Evolutionary conservation across 139 green algal species (phyloP).

Genomic region (Chlamydomonas sphaeroides): DNA sequence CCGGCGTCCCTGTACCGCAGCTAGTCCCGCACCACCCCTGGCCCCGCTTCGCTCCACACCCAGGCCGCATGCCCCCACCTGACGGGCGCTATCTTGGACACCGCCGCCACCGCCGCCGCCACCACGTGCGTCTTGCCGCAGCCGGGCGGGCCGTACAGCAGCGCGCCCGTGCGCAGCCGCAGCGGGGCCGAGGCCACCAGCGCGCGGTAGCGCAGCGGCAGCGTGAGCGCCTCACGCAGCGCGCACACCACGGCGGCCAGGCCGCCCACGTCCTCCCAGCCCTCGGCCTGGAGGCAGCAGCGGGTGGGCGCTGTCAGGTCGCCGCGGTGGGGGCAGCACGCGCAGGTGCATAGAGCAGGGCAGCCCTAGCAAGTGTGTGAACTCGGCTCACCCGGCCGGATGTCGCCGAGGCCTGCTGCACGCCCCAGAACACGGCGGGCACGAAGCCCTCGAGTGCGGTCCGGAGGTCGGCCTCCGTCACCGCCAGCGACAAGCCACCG

Average conservation of each 20-base stretch:
- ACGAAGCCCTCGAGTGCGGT: slow-evolving; percentile 68
- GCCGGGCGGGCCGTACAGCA: slow-evolving; percentile 96
- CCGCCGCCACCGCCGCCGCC: slow-evolving; percentile 78
- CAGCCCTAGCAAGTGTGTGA: too few relatives aligned
- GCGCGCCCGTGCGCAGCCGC: slow-evolving; percentile 88
- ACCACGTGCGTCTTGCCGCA: slow-evolving; percentile 97
- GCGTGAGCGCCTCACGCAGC: slow-evolving; percentile 86
- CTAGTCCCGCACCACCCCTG: too few relatives aligned
- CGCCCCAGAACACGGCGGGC: slow-evolving; percentile 76
- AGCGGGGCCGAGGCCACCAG: slow-evolving; percentile 81
- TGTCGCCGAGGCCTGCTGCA: slow-evolving; percentile 1
- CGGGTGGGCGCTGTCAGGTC: too few relatives aligned
- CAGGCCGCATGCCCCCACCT: too few relatives aligned
- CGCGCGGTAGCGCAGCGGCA: slow-evolving; percentile 69
- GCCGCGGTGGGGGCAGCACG: background rate
- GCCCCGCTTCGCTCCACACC: too few relatives aligned
- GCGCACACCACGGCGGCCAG: slow-evolving; percentile 77
- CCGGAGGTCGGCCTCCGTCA: slow-evolving; percentile 59
- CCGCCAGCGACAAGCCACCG: background rate
- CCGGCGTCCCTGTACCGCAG: too few relatives aligned
- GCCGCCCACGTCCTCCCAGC: slow-evolving; percentile 90
- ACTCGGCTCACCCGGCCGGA: background rate
- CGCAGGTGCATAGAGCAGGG: too few relatives aligned
- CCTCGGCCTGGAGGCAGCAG: slow-evolving; percentile 47
- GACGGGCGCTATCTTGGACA: slow-evolving; percentile 35